Evolutionary conservation across 2,329 filamentous ascomycete genomes (phyloP).

Genomic region (Alternaria conjuncta): DNA sequence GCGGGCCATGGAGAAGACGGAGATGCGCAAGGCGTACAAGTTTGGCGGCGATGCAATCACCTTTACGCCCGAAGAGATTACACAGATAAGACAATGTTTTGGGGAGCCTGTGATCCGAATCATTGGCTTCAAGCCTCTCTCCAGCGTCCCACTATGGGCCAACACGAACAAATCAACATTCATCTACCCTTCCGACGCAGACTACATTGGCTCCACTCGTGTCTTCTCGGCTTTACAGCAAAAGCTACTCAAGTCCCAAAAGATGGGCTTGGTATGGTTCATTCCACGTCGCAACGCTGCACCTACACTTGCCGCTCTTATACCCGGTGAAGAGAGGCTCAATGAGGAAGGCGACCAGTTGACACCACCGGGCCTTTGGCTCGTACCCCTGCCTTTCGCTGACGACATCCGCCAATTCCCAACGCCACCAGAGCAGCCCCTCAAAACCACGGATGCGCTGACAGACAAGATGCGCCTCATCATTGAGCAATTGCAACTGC

Average conservation of each 20-base stretch:
- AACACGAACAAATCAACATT: constrained; percentile 86
- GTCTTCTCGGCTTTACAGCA: constrained; percentile 91
- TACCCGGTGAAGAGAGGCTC: constrained; percentile 73
- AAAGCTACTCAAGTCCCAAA: constrained; percentile 79
- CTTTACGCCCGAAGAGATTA: constrained; percentile 85
- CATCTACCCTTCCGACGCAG: constrained; percentile 91
- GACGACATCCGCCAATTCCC: constrained; percentile 85
- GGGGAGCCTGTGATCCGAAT: constrained; percentile 84
- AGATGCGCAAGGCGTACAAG: constrained; percentile 92
- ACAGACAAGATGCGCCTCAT: constrained; percentile 83
- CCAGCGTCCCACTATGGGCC: constrained; percentile 79
- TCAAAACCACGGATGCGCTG: constrained; percentile 66
- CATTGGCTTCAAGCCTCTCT: constrained; percentile 89
- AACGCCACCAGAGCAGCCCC: constrained; percentile 59
- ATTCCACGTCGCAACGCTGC: constrained; percentile 80
- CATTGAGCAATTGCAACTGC: constrained; percentile 85
- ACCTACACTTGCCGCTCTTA: constrained; percentile 79
- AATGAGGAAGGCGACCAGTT: constrained; percentile 70
- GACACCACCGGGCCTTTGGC: constrained; percentile 84
- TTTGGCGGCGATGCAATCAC: constrained; percentile 90
- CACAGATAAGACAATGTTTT: constrained; percentile 73
- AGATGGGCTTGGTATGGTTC: constrained; percentile 89
- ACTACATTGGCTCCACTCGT: constrained; percentile 87
- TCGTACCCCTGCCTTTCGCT: constrained; percentile 84
- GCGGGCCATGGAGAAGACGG: constrained; percentile 76